phyloP scores from a whole-genome alignment of 306 rosid species.

The Medicago ruthenica region DNA sequence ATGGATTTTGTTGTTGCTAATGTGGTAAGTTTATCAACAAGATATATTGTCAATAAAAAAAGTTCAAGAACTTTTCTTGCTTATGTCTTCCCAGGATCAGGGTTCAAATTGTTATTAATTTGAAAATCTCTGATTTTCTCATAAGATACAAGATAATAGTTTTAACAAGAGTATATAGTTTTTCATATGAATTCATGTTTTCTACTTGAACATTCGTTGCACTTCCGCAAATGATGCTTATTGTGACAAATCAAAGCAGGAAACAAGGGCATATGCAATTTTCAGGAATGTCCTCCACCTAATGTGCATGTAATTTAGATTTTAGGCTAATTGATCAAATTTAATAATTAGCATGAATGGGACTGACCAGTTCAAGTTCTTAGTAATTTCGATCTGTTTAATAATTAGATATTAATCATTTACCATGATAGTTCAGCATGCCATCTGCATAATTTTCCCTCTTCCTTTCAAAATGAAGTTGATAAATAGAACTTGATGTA shows the following conservation, averaged over 20 bases:
- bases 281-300: no score
- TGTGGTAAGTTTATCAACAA: conserved; percentile 64
- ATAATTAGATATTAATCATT: not conserved
- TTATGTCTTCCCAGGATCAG: not conserved
- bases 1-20: conserved; percentile 91
- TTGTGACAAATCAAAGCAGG: no score
- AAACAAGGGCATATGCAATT: no score
- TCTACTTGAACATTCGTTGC: not conserved
- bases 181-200: not conserved
- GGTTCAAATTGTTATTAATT: not conserved
- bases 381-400: not conserved
- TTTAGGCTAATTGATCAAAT: no score
- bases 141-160: no score
- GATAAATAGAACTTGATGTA: not conserved
- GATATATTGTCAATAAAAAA: not conserved
- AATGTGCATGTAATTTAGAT: no score
- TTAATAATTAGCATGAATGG: no score
- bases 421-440: not conserved
- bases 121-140: not conserved
- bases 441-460: not conserved
- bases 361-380: not conserved
- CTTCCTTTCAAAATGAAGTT: not conserved
- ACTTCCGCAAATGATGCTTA: not conserved
- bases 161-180: no score
- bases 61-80: not conserved